Percentiles rank a stretch among this genome's conserved stretches.
These are phyloP conservation scores for Spiromastix sp. DNA, from an alignment of 2,329 filamentous ascomycete species.

Conservation along the genomic window DNA sequence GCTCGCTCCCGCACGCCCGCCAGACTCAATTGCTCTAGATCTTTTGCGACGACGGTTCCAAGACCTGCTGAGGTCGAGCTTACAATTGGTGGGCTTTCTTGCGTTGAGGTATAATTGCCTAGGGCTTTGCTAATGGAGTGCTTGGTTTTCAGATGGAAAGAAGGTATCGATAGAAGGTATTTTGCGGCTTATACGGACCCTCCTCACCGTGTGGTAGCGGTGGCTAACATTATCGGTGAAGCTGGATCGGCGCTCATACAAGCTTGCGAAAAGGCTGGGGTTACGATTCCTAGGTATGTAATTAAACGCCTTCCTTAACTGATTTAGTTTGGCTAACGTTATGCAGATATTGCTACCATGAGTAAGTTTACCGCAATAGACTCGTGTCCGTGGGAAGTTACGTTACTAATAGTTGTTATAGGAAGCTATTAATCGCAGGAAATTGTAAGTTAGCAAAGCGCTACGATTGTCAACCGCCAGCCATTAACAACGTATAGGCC, in stretches of 20 bases:
- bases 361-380: conserved; percentile 65
- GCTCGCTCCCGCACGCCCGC: conserved; percentile 44
- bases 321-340: conserved; percentile 20
- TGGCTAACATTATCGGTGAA: no score
- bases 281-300: conserved; percentile 69
- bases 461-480: no score
- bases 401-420: conserved; percentile 25
- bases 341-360: conserved; percentile 91
- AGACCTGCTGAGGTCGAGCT: conserved; percentile 89
- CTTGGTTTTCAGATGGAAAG: conserved; percentile 64
- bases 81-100: conserved; percentile 63
- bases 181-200: conserved; percentile 3
- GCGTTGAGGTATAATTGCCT: conserved; percentile 11
- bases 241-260: conserved; percentile 96
- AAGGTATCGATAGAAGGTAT: conserved; percentile 96
- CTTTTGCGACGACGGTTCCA: conserved; percentile 70
- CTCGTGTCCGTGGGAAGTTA: conserved; percentile 1
- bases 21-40: conserved; percentile 53
- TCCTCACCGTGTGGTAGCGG: no score
- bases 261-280: conserved; percentile 95
- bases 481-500: no score
- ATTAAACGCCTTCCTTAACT: conserved; percentile 1
- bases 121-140: conserved; percentile 9
- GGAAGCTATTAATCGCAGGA: conserved; percentile 96
- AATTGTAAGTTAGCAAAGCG: no score